These are phyloP conservation scores for Amanita brunnescens DNA, from an alignment of 768 basidiomycete genomes.

Conservation along the genomic window DNA sequence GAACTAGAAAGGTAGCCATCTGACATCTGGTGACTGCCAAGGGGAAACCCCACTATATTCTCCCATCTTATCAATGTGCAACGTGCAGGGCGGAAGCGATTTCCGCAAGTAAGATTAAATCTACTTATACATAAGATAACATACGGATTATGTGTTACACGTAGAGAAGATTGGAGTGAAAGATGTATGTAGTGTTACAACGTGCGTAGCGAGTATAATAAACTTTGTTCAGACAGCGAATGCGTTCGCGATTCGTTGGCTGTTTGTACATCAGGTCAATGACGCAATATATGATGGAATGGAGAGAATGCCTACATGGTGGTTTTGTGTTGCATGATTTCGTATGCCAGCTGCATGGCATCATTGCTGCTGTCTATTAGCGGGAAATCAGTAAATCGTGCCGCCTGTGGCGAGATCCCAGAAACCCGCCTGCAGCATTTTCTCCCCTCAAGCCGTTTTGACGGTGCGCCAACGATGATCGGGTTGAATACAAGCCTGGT, in stretches of 20 bases:
- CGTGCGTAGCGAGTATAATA: background rate
- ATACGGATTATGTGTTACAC: constrained; percentile 1
- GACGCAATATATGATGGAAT: background rate
- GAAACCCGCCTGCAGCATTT: background rate
- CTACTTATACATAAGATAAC: constrained; percentile 3
- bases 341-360: constrained; percentile 14
- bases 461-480: background rate
- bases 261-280: constrained; percentile 8
- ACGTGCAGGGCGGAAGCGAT: background rate
- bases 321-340: constrained; percentile 22
- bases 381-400: constrained; percentile 1
- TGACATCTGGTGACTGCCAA: background rate
- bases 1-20: background rate
- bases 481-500: background rate
- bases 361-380: background rate
- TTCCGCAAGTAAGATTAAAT: background rate
- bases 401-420: constrained; percentile 1
- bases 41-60: background rate
- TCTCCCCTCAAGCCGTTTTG: background rate
- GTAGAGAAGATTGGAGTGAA: background rate
- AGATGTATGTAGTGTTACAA: background rate
- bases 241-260: constrained; percentile 26
- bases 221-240: constrained; percentile 14
- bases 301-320: constrained; percentile 18
- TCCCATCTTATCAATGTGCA: constrained; percentile 2